These are phyloP conservation scores for Beauveria brongniartii DNA, from an alignment of 2,329 filamentous ascomycete species.

Conservation along the genomic window DNA sequence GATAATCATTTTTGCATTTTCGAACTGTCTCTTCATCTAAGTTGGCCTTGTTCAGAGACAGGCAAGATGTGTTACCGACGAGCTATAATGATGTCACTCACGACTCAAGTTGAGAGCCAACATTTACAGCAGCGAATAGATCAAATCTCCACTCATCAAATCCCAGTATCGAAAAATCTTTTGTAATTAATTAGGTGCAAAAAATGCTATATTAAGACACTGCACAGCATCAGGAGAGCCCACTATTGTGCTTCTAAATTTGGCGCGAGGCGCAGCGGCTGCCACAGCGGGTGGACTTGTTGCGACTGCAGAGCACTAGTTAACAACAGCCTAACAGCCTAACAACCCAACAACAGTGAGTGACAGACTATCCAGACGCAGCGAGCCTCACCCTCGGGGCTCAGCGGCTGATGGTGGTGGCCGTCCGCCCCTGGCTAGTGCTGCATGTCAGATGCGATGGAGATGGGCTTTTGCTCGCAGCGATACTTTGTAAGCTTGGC, in stretches of 20 bases:
- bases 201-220: background rate
- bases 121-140: too few relatives aligned
- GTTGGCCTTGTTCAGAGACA: background rate
- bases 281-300: background rate
- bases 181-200: background rate
- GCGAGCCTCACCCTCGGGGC: background rate
- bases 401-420: background rate
- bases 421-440: background rate
- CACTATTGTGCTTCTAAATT: background rate
- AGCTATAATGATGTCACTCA: background rate
- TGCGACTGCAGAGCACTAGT: too few relatives aligned
- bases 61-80: background rate
- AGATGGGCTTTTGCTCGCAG: background rate
- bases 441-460: conserved; percentile 1
- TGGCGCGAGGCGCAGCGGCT: background rate
- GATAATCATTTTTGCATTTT: too few relatives aligned
- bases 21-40: background rate
- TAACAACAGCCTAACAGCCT: too few relatives aligned
- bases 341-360: too few relatives aligned
- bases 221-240: background rate
- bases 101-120: background rate
- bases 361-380: background rate
- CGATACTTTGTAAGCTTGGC: background rate
- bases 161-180: background rate
- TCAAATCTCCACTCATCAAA: too few relatives aligned